Percentiles rank a stretch among this genome's conserved stretches.
Evolutionary conservation across 2,329 filamentous ascomycete species (phyloP).

Genomic region (Clonostachys chloroleuca): DNA sequence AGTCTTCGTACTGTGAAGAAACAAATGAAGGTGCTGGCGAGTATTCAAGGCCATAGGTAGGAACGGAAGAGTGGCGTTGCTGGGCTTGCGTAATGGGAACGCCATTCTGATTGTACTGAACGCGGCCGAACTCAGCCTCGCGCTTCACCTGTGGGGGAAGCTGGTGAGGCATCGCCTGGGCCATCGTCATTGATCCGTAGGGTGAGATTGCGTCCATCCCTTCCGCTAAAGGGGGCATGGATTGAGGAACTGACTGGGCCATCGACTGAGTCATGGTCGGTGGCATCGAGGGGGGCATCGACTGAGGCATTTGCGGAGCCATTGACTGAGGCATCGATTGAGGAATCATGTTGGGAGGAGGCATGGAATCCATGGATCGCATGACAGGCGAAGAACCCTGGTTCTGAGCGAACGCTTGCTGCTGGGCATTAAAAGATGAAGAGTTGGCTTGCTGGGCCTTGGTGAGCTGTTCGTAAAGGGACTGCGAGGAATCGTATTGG

Average conservation of each 20-base stretch:
- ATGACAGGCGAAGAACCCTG: constrained; percentile 87
- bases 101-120: constrained; percentile 90
- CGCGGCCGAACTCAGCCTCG: constrained; percentile 76
- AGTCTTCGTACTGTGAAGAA: constrained; percentile 97
- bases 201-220: constrained; percentile 70
- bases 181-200: constrained; percentile 67
- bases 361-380: constrained; percentile 90
- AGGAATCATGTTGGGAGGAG: constrained; percentile 77
- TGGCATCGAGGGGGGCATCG: constrained; percentile 21
- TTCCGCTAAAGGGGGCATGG: constrained; percentile 52
- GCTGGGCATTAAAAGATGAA: constrained; percentile 86
- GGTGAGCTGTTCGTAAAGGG: constrained; percentile 97
- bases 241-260: constrained; percentile 59
- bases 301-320: constrained; percentile 49
- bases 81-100: constrained; percentile 79
- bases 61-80: constrained; percentile 97
- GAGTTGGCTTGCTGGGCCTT: constrained; percentile 99
- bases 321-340: constrained; percentile 22
- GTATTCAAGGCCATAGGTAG: constrained; percentile 90
- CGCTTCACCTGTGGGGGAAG: constrained; percentile 66
- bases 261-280: constrained; percentile 55
- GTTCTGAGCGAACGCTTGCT: constrained; percentile 65
- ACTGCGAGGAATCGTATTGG: constrained; percentile 98
- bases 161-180: constrained; percentile 64
- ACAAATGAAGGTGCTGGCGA: constrained; percentile 97